Percentiles rank a stretch among this genome's conserved stretches.
phyloP scores from a whole-genome alignment of 2,329 filamentous ascomycete genomes.

The Hypoxylon sp. region DNA sequence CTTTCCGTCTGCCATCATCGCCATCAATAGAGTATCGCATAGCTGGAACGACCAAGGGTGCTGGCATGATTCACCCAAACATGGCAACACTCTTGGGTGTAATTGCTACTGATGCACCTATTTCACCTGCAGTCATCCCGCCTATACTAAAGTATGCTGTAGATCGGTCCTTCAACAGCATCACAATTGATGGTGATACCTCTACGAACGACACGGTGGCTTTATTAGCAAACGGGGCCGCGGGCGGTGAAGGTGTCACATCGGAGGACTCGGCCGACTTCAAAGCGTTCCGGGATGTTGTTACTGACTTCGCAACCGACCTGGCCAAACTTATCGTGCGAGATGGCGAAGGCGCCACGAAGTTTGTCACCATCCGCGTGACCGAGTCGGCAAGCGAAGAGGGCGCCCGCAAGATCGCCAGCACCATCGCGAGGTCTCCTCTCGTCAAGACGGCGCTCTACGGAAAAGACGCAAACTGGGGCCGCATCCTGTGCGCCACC shows the following conservation, averaged over 20 bases:
- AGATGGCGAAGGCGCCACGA: conserved; percentile 96
- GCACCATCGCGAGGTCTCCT: conserved; percentile 87
- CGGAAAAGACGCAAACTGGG: conserved; percentile 98
- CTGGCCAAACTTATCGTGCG: conserved; percentile 93
- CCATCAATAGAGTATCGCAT: conserved; percentile 80
- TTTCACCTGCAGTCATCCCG: conserved; percentile 73
- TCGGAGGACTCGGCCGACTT: conserved; percentile 68
- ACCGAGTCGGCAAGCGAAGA: conserved; percentile 73
- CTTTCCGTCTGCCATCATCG: conserved; percentile 85
- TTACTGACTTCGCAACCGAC: conserved; percentile 81
- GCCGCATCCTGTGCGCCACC: conserved; percentile 92
- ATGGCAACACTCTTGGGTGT: conserved; percentile 96
- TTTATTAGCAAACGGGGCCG: conserved; percentile 93
- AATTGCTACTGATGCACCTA: conserved; percentile 88
- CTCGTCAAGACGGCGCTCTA: conserved; percentile 98
- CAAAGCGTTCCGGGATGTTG: conserved; percentile 71
- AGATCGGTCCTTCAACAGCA: conserved; percentile 91
- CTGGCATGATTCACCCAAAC: conserved; percentile 99
- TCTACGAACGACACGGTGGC: conserved; percentile 97
- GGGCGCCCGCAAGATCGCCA: conserved; percentile 81
- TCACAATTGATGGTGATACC: conserved; percentile 96
- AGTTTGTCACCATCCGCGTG: conserved; percentile 94
- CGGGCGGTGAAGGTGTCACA: conserved; percentile 72
- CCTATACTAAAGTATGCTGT: conserved; percentile 77
- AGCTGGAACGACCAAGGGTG: conserved; percentile 96